Conservation (phyloP, 768 basidiomycete genomes). For the Guyanaporus albipodus region DNA sequence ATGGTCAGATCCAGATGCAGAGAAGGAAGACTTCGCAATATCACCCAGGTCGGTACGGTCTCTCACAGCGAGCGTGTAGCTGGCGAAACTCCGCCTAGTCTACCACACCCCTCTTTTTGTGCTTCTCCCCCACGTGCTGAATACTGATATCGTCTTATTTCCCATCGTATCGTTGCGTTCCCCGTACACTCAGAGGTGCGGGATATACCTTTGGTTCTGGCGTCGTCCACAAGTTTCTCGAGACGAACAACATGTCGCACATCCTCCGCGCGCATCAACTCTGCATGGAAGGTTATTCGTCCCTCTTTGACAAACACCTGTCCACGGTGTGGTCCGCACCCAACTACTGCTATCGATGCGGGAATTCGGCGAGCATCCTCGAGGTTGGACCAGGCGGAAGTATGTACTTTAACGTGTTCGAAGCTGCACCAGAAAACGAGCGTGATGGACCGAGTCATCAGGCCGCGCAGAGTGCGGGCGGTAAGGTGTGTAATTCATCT, state of each 20-base stretch:
- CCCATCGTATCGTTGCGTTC: constrained; percentile 4
- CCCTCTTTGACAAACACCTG: constrained; percentile 92
- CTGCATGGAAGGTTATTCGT: constrained; percentile 99
- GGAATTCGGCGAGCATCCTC: constrained; percentile 93
- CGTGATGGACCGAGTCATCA: constrained; percentile 84
- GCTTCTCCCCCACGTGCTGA: constrained; percentile 7
- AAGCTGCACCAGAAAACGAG: constrained; percentile 98
- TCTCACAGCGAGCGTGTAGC: constrained; percentile 7
- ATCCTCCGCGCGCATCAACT: constrained; percentile 98
- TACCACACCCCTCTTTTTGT: constrained; percentile 9
- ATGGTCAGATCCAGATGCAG: constrained; percentile 99
- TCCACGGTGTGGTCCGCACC: constrained; percentile 99
- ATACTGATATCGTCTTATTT: constrained; percentile 5
- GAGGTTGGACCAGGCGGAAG: constrained; percentile 88
- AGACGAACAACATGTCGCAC: constrained; percentile 94
- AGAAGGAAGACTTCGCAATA: constrained; percentile 99
- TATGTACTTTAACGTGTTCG: constrained; percentile 97
- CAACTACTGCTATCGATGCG: constrained; percentile 98
- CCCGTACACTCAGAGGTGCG: constrained; percentile 85
- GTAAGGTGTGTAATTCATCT: constrained; percentile 50
- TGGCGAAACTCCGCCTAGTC: constrained; percentile 8
- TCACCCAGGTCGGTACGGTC: constrained; percentile 74
- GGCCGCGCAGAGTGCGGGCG: constrained; percentile 62
- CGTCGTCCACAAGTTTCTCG: constrained; percentile 95
- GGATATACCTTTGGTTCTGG: constrained; percentile 99